phyloP scores from a whole-genome alignment of 768 basidiomycete genomes.

The Clitopilus hobsonii region DNA sequence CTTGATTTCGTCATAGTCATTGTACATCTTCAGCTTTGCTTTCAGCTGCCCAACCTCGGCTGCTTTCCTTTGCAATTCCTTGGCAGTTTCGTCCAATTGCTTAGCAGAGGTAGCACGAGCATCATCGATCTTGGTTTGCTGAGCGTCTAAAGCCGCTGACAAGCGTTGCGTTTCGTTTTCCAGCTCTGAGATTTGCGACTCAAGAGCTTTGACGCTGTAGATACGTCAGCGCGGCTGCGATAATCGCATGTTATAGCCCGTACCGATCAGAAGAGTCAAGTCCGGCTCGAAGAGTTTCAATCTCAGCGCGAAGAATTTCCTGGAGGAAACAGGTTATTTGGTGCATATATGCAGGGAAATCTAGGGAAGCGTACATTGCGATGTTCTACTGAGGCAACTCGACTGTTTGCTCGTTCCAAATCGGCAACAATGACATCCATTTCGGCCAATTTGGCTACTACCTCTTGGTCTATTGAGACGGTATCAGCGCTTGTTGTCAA shows the following conservation, averaged over 20 bases:
- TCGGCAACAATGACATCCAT: slow-evolving; percentile 95
- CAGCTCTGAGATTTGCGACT: slow-evolving; percentile 67
- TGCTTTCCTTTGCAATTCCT: slow-evolving; percentile 53
- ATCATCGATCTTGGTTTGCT: slow-evolving; percentile 45
- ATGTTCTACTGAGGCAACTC: slow-evolving; percentile 88
- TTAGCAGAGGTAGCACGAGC: slow-evolving; percentile 43
- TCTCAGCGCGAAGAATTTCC: slow-evolving; percentile 95
- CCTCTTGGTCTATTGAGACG: slow-evolving; percentile 77
- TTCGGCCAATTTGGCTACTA: slow-evolving; percentile 84
- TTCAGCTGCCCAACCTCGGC: slow-evolving; percentile 68
- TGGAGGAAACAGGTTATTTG: slow-evolving; percentile 21
- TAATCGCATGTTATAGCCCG: slow-evolving; percentile 14
- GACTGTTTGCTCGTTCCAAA: slow-evolving; percentile 90
- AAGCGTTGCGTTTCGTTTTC: slow-evolving; percentile 74
- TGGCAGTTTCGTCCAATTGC: slow-evolving; percentile 54
- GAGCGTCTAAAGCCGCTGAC: slow-evolving; percentile 59
- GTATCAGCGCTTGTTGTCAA: not conserved
- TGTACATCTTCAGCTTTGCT: slow-evolving; percentile 63
- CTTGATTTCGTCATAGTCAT: slow-evolving; percentile 96
- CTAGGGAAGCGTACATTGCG: slow-evolving; percentile 61
- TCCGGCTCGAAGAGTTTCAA: slow-evolving; percentile 83
- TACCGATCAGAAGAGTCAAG: slow-evolving; percentile 68
- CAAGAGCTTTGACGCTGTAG: slow-evolving; percentile 63
- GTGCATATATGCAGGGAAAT: not conserved
- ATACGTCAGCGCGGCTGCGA: slow-evolving; percentile 1